These are phyloP conservation scores for Sclerotinia minor DNA, from an alignment of 2,329 filamentous ascomycete species.

Conservation along the genomic window DNA sequence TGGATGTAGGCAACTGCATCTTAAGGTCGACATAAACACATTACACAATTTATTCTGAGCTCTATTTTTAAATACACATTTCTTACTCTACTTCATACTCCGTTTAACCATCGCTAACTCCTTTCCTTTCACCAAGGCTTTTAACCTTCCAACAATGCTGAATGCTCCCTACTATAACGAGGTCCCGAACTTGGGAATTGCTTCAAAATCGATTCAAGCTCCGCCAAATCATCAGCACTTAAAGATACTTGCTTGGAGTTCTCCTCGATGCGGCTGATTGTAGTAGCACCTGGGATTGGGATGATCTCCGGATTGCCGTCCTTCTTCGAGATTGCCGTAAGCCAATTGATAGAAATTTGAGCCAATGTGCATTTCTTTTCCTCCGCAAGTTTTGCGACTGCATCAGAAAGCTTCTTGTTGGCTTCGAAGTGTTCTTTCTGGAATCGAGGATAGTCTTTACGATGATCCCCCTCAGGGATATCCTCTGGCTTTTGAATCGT, in stretches of 20 bases:
- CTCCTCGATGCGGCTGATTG: slow-evolving; percentile 57
- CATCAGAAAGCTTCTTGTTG: slow-evolving; percentile 62
- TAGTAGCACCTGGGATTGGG: slow-evolving; percentile 66
- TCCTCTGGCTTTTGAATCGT: slow-evolving; percentile 54
- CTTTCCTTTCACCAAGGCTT: neutral
- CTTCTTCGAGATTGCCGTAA: slow-evolving; percentile 36
- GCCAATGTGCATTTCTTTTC: slow-evolving; percentile 60
- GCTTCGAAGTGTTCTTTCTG: slow-evolving; percentile 60
- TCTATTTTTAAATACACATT: neutral
- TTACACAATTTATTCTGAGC: slow-evolving; percentile 35
- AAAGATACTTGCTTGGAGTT: slow-evolving; percentile 56
- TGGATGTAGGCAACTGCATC: slow-evolving; percentile 27
- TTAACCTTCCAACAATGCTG: neutral
- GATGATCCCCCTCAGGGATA: slow-evolving; percentile 54
- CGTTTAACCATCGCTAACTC: slow-evolving; percentile 1
- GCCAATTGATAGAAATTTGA: slow-evolving; percentile 66
- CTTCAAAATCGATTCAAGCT: slow-evolving; percentile 52
- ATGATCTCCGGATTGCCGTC: slow-evolving; percentile 50
- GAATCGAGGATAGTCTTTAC: slow-evolving; percentile 63
- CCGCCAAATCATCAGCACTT: slow-evolving; percentile 51
- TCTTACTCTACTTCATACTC: neutral
- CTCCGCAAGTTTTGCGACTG: slow-evolving; percentile 58
- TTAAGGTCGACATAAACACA: slow-evolving; percentile 38
- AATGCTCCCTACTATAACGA: slow-evolving; percentile 46
- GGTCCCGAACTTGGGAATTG: slow-evolving; percentile 51